Base-by-base conservation (phyloP, 1,284 basidiomycete species). In the Cryptococcus sp. region DNA sequence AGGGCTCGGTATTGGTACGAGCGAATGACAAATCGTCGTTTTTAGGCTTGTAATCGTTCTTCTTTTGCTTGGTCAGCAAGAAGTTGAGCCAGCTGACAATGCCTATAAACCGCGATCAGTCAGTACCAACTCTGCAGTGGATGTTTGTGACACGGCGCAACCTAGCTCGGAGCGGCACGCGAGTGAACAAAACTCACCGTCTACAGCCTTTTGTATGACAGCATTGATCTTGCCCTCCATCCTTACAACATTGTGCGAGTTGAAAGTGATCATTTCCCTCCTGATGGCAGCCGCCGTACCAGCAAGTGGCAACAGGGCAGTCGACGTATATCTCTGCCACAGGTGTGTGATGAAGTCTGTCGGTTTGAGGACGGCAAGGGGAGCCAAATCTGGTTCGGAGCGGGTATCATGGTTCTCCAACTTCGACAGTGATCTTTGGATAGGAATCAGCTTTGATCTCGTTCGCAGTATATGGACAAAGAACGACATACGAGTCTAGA, bases 21-120 rank as follows among this genome's bases (percentile, higher is more conserved):
- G 93, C 89, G 76, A 99, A 98, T 0, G 93, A 93, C 25, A 94
- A 78, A 67, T 97, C 93, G 71, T 99, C 95, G 68, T 96, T 94
- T 54, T 90, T 87, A 8, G 96, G 96, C 75, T 94, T 94, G 81
- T 96, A 99, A 73, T 99, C 96, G 50, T 87, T 90, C 72, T 89
- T 90, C 82, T 97, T 98, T 76, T 99, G 96, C 77, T 93, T 96
- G 17, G 85, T 84, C 40, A 99, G 85, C 15, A 84, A 71, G 64
- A 67, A 64, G 6, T 60, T 58, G 38, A 93, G 79, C 86, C 88
- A 91, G 22, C 82, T 76, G 52, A 91, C 74, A 57, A 90, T 83
- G 0, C 82, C 89, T 7, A 49, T 15, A 13, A 30, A 43, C 7
- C 10, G 3, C 16, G 16, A 1, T 2, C 6, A 6, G 42, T 45